These are phyloP conservation scores for Jatropha podagrica DNA, from an alignment of 441 rosid genomes.

Conservation along the genomic window DNA sequence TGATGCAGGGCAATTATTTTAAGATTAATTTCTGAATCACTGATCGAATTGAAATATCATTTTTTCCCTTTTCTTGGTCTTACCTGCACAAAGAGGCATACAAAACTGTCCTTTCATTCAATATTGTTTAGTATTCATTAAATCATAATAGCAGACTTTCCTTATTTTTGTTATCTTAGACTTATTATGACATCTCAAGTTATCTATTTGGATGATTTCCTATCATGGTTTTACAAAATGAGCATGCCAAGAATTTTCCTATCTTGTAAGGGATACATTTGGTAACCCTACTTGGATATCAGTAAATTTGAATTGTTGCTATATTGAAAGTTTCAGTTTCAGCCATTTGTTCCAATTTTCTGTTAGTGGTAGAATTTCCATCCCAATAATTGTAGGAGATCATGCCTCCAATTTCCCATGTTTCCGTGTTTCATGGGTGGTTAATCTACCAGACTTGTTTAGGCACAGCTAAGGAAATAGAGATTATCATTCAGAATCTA, in stretches of 20 bases:
- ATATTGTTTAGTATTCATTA: not conserved
- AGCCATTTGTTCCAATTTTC: too few species aligned
- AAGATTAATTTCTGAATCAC: not conserved
- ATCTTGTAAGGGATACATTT: not conserved
- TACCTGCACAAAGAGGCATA: not conserved
- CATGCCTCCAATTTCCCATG: too few species aligned
- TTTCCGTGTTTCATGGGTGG: too few species aligned
- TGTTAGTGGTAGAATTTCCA: too few species aligned
- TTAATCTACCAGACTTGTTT: too few species aligned
- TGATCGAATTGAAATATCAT: not conserved
- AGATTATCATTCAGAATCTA: too few species aligned
- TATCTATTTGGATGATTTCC: not conserved
- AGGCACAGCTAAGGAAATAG: too few species aligned
- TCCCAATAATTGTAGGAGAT: too few species aligned
- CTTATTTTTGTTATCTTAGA: not conserved
- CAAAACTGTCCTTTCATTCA: not conserved
- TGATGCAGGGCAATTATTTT: not conserved
- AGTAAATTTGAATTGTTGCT: too few species aligned
- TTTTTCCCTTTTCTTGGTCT: not conserved
- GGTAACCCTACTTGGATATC: not conserved
- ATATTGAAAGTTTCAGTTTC: too few species aligned
- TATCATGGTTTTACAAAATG: not conserved
- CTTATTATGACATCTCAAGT: not conserved
- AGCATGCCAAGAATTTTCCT: not conserved
- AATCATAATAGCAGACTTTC: not conserved